Evolutionary conservation across 176 grass and related monocot genomes (phyloP).

Genomic region (Bonia amplexicaulis): DNA sequence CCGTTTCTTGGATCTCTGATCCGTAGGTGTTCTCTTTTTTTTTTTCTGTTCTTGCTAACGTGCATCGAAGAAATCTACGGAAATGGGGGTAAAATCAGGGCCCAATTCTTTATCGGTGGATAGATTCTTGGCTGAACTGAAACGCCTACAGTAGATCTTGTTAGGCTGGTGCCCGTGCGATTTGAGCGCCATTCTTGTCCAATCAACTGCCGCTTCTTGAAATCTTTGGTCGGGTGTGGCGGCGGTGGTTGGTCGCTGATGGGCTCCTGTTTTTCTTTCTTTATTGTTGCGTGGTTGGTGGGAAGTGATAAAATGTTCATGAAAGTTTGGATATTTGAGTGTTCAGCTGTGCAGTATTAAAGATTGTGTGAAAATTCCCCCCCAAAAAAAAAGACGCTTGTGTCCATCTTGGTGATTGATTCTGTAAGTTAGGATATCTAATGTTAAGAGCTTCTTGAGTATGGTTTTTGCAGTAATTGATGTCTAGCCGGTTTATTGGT

Average conservation of each 20-base stretch:
- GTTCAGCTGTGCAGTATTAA: background rate
- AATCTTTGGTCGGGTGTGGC: background rate
- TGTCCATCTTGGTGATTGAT: background rate
- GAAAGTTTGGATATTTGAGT: background rate
- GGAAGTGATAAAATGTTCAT: background rate
- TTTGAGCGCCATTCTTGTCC: background rate
- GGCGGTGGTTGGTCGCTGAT: background rate
- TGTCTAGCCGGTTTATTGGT: background rate
- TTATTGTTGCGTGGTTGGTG: background rate
- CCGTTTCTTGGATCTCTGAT: slow-evolving; percentile 17
- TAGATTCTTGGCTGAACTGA: background rate
- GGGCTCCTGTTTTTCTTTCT: background rate
- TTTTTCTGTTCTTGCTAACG: background rate
- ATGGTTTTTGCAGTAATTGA: background rate
- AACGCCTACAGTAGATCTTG: background rate
- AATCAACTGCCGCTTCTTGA: background rate
- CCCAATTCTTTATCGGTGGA: background rate
- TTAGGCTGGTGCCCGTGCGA: background rate
- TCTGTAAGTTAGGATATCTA: background rate
- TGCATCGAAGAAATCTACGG: background rate
- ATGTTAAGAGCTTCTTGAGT: background rate
- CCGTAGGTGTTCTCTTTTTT: background rate
- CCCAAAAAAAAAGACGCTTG: no score
- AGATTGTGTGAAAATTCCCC: background rate
- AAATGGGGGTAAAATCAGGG: background rate